phyloP scores from a whole-genome alignment of 352 stramenopile genomes.

The Pythium biforme region DNA sequence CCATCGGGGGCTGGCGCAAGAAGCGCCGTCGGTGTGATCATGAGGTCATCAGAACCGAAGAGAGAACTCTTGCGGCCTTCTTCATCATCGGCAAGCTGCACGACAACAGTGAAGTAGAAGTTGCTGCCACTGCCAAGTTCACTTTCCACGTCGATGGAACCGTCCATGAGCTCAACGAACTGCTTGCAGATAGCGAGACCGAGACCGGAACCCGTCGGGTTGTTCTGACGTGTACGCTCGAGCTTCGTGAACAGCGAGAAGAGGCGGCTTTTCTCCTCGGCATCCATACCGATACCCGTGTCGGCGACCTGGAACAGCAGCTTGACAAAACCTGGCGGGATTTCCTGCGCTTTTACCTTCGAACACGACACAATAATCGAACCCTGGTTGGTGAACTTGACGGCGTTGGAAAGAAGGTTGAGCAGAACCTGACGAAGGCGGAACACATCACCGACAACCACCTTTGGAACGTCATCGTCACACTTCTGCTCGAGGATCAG shows the following conservation, averaged over 20 bases:
- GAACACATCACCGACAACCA: slow-evolving; percentile 77
- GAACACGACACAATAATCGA: slow-evolving; percentile 78
- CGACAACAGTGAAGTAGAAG: slow-evolving; percentile 85
- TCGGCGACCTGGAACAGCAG: slow-evolving; percentile 86
- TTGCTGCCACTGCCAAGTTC: slow-evolving; percentile 68
- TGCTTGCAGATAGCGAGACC: slow-evolving; percentile 88
- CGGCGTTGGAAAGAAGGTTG: slow-evolving; percentile 82
- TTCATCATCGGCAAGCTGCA: slow-evolving; percentile 52
- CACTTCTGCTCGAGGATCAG: slow-evolving; percentile 81
- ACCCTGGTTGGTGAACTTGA: slow-evolving; percentile 86
- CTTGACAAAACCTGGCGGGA: slow-evolving; percentile 66
- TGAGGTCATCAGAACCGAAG: slow-evolving; percentile 53
- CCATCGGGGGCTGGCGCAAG: slow-evolving; percentile 20
- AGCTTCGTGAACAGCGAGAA: slow-evolving; percentile 86
- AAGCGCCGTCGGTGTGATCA: slow-evolving; percentile 26
- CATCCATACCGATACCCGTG: slow-evolving; percentile 79
- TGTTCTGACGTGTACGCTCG: slow-evolving; percentile 79
- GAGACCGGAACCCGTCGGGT: slow-evolving; percentile 82
- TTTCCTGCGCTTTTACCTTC: slow-evolving; percentile 58
- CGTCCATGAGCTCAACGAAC: slow-evolving; percentile 87
- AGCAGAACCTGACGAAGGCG: slow-evolving; percentile 77
- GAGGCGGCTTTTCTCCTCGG: slow-evolving; percentile 71
- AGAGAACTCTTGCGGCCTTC: slow-evolving; percentile 39
- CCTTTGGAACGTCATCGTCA: slow-evolving; percentile 74
- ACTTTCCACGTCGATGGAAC: slow-evolving; percentile 83